Base-by-base conservation (phyloP, 2,329 filamentous ascomycete species). In the Exophiala dermatitidis region DNA sequence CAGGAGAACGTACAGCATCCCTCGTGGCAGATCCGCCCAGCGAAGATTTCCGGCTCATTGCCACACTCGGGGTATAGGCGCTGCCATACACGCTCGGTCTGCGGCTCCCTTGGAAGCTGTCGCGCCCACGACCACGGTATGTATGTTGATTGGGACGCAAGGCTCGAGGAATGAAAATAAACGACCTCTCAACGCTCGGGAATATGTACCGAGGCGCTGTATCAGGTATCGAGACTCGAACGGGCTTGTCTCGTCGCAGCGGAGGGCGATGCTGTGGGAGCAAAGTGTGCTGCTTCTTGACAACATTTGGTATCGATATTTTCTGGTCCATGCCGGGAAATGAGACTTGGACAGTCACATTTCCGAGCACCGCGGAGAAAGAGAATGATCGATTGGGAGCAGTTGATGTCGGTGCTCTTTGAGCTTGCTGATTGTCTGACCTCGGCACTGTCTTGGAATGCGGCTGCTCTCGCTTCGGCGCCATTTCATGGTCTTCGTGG, bases 121-220 rank as follows among this genome's bases (percentile, higher is more conserved):
- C 83, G 65, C 88, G 85, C 56, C 85, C 86, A 51, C 86, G 79
- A 48, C 79, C 79, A 51, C 81, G 77, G 61, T 84, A 81, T 31
- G 83, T 81, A 73, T 95, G 88, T 68, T 95, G 90, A 67, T 95
- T 96, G 9, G 93, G 93, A 62, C 93, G 83, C 74, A 96, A 80
- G 7, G 91, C 91, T 61, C 93, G 81, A 8, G 93, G 93, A 56
- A 98, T 98, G 72, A 98, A 98, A 64, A 96, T 95, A 69, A 98
- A 98, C 0, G 93, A 97, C 60, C 93, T 79, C 64, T 96, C 90
- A 44, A 81, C 77, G 1, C 90, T 86, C 4, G 93, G 93, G 71
- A 93, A 95, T 56, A 96, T 90, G 69, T 96, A 96, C 58, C 87
- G 83, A 34, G 89, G 87, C 30, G 59, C 44, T 59, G 86, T 80